Evolutionary conservation across 768 basidiomycete species (phyloP).

Genomic region (Naganishia kalamii): DNA sequence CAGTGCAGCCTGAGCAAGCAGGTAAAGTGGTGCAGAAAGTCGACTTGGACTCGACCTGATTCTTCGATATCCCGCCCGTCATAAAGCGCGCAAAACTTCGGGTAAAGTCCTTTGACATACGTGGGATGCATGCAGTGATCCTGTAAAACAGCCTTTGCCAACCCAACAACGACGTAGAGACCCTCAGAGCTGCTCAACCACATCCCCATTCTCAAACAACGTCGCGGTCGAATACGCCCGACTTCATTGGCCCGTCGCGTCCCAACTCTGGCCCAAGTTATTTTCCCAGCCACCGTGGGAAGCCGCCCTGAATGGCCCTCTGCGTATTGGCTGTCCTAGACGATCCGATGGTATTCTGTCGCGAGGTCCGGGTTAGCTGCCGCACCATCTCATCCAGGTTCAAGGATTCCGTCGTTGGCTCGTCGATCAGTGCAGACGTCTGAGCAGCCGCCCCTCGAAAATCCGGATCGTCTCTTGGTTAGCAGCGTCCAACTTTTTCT

Average conservation of each 20-base stretch:
- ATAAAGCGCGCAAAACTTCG: no score
- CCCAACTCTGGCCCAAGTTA: not conserved
- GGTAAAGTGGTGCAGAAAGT: no score
- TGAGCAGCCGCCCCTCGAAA: not conserved
- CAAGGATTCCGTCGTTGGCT: not conserved
- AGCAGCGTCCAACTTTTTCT: not conserved
- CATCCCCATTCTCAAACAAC: no score
- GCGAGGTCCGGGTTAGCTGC: not conserved
- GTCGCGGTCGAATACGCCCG: not conserved
- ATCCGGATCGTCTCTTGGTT: not conserved
- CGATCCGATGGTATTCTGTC: not conserved
- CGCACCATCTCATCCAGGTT: not conserved
- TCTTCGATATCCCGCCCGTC: no score
- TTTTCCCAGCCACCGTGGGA: not conserved
- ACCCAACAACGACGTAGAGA: no score
- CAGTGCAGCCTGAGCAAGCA: no score
- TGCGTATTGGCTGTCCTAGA: not conserved
- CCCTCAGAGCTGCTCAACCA: no score
- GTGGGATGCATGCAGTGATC: no score
- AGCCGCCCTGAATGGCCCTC: not conserved
- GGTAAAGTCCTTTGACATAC: no score
- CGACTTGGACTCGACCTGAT: no score
- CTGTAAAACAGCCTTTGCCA: no score
- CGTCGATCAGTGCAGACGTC: not conserved
- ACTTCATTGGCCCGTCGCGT: not conserved